Percentiles rank a stretch among this genome's conserved stretches.
Evolutionary conservation across 495 filamentous ascomycete genomes (phyloP).

Genomic region (Bathelium albidoporum): DNA sequence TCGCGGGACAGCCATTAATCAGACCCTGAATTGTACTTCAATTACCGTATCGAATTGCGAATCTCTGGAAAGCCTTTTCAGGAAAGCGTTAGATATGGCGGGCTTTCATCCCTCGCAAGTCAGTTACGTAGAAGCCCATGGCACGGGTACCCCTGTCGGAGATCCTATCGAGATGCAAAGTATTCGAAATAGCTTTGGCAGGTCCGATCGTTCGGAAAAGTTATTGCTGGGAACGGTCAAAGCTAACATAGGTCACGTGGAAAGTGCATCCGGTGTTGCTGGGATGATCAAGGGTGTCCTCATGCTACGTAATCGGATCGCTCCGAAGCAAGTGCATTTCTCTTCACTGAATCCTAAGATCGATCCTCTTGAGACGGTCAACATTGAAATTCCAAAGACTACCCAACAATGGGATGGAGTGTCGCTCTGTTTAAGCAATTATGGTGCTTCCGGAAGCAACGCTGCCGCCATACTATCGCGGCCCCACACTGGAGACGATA

Average conservation of each 20-base stretch:
- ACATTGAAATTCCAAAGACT: neutral
- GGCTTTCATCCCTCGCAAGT: slow-evolving; percentile 10
- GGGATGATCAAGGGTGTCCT: slow-evolving; percentile 29
- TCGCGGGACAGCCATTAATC: neutral
- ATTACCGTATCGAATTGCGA: slow-evolving; percentile 15
- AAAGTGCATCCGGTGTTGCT: slow-evolving; percentile 25
- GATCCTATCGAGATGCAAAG: slow-evolving; percentile 29
- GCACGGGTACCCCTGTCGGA: slow-evolving; percentile 34
- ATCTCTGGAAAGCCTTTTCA: neutral
- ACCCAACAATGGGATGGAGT: neutral
- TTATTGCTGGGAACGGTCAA: slow-evolving; percentile 24
- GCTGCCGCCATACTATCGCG: neutral
- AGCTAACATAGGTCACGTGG: slow-evolving; percentile 28
- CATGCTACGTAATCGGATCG: slow-evolving; percentile 29
- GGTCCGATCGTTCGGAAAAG: neutral
- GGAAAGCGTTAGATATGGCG: neutral
- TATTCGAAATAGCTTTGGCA: slow-evolving; percentile 19
- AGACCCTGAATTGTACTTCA: slow-evolving; percentile 12
- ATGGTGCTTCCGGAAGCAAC: slow-evolving; percentile 3
- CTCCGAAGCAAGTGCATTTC: slow-evolving; percentile 28
- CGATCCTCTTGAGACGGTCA: slow-evolving; percentile 20
- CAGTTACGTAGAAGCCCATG: slow-evolving; percentile 32
- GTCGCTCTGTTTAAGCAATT: neutral
- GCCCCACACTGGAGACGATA: neutral
- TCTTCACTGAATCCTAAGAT: neutral